phyloP scores from a whole-genome alignment of 2,329 filamentous ascomycete species.

The Alternaria triticina region DNA sequence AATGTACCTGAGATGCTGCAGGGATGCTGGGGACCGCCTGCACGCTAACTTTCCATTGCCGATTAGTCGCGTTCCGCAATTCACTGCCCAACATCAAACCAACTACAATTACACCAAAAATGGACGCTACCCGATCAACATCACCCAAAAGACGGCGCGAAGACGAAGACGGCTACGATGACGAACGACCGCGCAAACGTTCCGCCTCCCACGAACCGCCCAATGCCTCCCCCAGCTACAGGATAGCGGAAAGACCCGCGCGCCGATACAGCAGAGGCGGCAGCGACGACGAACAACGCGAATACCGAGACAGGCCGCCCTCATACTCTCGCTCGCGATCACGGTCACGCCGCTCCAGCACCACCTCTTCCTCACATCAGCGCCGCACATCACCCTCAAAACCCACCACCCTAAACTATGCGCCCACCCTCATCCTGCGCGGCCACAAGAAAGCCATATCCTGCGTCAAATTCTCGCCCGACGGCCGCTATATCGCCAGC shows the following conservation, averaged over 20 bases:
- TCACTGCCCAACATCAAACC: constrained; percentile 6
- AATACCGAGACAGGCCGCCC: constrained; percentile 30
- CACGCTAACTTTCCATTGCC: constrained; percentile 13
- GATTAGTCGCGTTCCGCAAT: constrained; percentile 13
- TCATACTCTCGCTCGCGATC: constrained; percentile 28
- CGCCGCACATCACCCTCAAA: constrained; percentile 51
- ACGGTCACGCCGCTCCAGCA: constrained; percentile 20
- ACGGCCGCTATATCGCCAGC: constrained; percentile 87
- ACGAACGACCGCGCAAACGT: constrained; percentile 41
- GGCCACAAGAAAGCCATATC: constrained; percentile 83
- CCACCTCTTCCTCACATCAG: constrained; percentile 21
- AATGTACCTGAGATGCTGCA: constrained; percentile 13
- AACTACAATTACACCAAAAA: constrained; percentile 5
- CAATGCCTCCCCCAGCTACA: constrained; percentile 35
- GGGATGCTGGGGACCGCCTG: constrained; percentile 15
- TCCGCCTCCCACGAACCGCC: constrained; percentile 40
- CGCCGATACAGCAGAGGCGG: constrained; percentile 43
- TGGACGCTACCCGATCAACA: constrained; percentile 26
- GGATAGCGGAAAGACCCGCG: constrained; percentile 44
- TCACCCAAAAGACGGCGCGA: constrained; percentile 40
- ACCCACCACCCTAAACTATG: constrained; percentile 70
- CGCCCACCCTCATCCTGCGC: constrained; percentile 70
- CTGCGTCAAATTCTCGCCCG: constrained; percentile 87
- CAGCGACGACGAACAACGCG: constrained; percentile 39
- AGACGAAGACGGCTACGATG: constrained; percentile 35